Conservation (phyloP, 139 green algal species). For the Pleodorina starrii region DNA sequence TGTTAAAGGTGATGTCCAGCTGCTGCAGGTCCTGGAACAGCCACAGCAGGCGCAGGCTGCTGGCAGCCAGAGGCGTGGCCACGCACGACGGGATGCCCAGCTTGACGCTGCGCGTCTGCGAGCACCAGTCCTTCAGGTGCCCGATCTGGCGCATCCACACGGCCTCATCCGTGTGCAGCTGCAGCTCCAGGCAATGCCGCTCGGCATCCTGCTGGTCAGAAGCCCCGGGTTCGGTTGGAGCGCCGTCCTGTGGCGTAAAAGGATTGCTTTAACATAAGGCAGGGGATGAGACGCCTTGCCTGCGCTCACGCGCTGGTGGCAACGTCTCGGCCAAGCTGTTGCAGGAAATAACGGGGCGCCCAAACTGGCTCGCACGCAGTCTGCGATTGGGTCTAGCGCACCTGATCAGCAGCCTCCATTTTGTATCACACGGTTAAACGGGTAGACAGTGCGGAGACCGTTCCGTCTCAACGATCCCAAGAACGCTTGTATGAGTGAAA, state of each 20-base stretch:
- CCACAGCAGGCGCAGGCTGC: constrained; percentile 21
- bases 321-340: background rate
- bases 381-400: too few relatives aligned
- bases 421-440: too few relatives aligned
- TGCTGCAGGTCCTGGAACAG: constrained; percentile 7
- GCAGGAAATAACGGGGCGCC: too few relatives aligned
- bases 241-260: background rate
- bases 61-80: background rate
- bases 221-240: background rate
- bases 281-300: too few relatives aligned
- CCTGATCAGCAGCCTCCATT: too few relatives aligned
- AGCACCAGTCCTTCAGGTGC: constrained; percentile 36
- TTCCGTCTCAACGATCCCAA: too few relatives aligned
- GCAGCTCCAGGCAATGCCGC: background rate
- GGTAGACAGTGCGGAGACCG: too few relatives aligned
- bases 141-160: constrained; percentile 41
- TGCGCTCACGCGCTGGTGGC: too few relatives aligned
- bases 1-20: constrained; percentile 11
- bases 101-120: background rate
- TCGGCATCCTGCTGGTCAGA: background rate
- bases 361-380: too few relatives aligned
- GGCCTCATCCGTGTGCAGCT: constrained; percentile 14
- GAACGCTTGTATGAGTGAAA: too few relatives aligned
- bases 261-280: too few relatives aligned
- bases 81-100: background rate